Base-by-base conservation (phyloP, 1,284 basidiomycete species). In the Fistulina hepatica region DNA sequence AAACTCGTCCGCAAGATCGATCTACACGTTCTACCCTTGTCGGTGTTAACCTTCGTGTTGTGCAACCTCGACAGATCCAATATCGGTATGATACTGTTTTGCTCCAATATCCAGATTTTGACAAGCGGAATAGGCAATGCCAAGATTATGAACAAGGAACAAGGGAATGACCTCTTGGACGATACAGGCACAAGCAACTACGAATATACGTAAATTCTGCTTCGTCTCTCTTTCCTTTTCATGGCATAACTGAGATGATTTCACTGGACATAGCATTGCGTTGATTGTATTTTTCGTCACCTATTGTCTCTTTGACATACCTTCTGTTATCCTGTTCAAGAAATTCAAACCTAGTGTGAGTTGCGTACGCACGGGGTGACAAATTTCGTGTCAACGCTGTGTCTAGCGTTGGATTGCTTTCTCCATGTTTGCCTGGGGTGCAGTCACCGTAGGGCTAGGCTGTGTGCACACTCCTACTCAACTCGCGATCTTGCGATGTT, bases 281-380 rank as follows among this genome's bases (percentile, higher is more conserved):
- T 53, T 63, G 31, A 59, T 63, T 52, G 56, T 64, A 23, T 64
- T 61, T 48, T 48, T 59, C 41, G 51, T 61, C 38, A 52, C 56
- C 10, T 60, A 60, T 44, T 55, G 52, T 13, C 27, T 59, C 33
- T 60, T 61, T 48, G 57, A 63, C 38, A 57, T 58, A 6, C 59
- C 60, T 10, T 59, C 59, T 13, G 64, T 61, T 43, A 55, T 59
- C 41, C 47, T 69, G 39, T 57, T 70, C 43, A 69, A 69, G 53
- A 54, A 53, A 15, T 56, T 66, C 25, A 50, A 57, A 34, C 67
- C 55, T 23, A 53, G 43, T 47, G 54, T 58, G 46, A 46, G 47
- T 24, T 8, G 3, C 17, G 15, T 15, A 25, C 6, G 13, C 21
- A 5, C 33, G 5, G n/a, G n/a, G n/a, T 13, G n/a, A 15, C 25